Percentiles rank a stretch among this genome's conserved stretches.
These are phyloP conservation scores for Arthrobotrys pseudoclavata DNA, from an alignment of 2,329 filamentous ascomycete species.

Conservation along the genomic window DNA sequence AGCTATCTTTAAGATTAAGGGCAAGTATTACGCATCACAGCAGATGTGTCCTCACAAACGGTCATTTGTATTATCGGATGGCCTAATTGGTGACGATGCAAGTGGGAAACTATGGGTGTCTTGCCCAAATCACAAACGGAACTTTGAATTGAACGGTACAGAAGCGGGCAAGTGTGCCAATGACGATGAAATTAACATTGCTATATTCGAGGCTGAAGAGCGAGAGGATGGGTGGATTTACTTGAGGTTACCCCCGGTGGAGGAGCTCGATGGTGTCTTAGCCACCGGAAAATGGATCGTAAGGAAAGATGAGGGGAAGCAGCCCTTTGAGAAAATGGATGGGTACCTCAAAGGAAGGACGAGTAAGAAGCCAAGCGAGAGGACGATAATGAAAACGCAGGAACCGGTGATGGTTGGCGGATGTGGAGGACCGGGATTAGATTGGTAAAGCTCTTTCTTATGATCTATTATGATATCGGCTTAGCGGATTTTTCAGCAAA, in stretches of 20 bases:
- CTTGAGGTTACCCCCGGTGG: constrained; percentile 81
- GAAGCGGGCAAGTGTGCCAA: constrained; percentile 79
- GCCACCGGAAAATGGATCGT: constrained; percentile 85
- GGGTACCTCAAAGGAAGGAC: constrained; percentile 71
- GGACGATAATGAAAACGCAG: constrained; percentile 52
- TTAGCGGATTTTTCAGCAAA: neutral
- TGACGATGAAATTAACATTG: constrained; percentile 81
- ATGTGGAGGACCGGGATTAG: constrained; percentile 43
- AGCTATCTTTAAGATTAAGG: constrained; percentile 85
- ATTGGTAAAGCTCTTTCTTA: constrained; percentile 36
- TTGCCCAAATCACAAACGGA: constrained; percentile 90
- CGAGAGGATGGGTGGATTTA: constrained; percentile 83
- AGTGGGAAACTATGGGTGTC: constrained; percentile 82
- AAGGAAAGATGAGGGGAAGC: constrained; percentile 74
- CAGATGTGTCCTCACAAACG: constrained; percentile 97
- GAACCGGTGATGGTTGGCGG: constrained; percentile 44
- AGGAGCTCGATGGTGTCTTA: constrained; percentile 82
- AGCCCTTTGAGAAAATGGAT: constrained; percentile 66
- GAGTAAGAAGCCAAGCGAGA: constrained; percentile 48
- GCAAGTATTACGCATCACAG: constrained; percentile 85
- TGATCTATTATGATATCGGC: constrained; percentile 6
- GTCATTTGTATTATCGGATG: constrained; percentile 88
- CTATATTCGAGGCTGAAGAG: constrained; percentile 83
- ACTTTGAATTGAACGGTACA: constrained; percentile 79
- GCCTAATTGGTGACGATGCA: constrained; percentile 78